A percentile compares a stretch with the other conserved stretches of the same genome.
Conservation (phyloP, 805 yeast species). For the Novakomyces olei region DNA sequence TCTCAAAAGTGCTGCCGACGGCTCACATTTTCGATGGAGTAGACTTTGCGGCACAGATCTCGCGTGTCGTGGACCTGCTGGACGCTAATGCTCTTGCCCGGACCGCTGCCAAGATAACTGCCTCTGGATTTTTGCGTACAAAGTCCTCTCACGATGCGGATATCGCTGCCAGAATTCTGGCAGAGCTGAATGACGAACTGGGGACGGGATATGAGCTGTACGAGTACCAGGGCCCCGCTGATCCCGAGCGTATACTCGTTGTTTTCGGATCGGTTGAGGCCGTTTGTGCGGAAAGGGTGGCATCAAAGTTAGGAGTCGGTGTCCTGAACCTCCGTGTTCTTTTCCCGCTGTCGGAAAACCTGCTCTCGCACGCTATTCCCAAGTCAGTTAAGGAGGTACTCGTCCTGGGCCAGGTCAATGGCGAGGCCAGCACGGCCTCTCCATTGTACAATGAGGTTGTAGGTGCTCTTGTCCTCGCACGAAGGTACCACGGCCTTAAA, state of each 20-base stretch:
- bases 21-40: constrained; percentile 68
- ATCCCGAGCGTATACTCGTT: constrained; percentile 57
- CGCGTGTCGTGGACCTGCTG: constrained; percentile 14
- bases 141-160: constrained; percentile 7
- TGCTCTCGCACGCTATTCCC: constrained; percentile 41
- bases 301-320: constrained; percentile 28
- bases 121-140: constrained; percentile 5
- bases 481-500: too few species aligned
- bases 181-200: constrained; percentile 29
- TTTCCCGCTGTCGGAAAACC: constrained; percentile 47
- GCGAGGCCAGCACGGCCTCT: constrained; percentile 18
- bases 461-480: too few species aligned
- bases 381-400: constrained; percentile 33
- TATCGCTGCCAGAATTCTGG: constrained; percentile 16
- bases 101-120: constrained; percentile 8
- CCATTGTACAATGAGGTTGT: constrained; percentile 47
- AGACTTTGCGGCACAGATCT: constrained; percentile 30
- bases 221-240: constrained; percentile 42
- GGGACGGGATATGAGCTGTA: constrained; percentile 37
- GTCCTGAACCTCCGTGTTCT: constrained; percentile 55
- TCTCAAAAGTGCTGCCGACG: constrained; percentile 33
- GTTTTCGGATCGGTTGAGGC: constrained; percentile 56
- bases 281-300: constrained; percentile 27
- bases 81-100: constrained; percentile 16
- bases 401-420: constrained; percentile 37